These are phyloP conservation scores for Lentinus tigrinus DNA, from an alignment of 768 basidiomycete genomes.

Conservation along the genomic window DNA sequence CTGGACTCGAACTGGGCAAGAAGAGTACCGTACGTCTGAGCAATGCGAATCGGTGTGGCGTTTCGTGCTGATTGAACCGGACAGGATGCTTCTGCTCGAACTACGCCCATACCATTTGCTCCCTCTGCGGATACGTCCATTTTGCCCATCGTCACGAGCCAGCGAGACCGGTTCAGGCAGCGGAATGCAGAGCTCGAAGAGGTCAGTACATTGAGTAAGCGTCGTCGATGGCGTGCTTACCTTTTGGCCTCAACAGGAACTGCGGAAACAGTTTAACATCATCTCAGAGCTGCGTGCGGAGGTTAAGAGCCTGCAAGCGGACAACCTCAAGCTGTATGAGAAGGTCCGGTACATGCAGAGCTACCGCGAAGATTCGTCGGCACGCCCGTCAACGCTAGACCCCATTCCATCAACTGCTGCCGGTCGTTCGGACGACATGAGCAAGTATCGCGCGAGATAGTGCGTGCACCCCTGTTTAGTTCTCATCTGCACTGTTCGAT, in stretches of 20 bases:
- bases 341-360: constrained; percentile 99
- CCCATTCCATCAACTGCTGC: constrained; percentile 53
- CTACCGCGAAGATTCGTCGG: constrained; percentile 73
- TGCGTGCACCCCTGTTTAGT: constrained; percentile 4
- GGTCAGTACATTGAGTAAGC: constrained; percentile 37
- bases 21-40: constrained; percentile 40
- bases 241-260: constrained; percentile 75
- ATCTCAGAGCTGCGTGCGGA: constrained; percentile 94
- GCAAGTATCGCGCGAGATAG: constrained; percentile 87
- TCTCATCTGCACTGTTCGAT: neutral
- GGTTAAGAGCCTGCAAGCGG: constrained; percentile 71
- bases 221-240: too few species aligned
- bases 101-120: constrained; percentile 69
- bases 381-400: constrained; percentile 61
- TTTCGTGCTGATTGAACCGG: neutral
- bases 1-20: constrained; percentile 70
- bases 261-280: constrained; percentile 91
- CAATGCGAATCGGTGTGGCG: neutral
- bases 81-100: constrained; percentile 36
- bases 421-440: constrained; percentile 65
- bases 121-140: constrained; percentile 88
- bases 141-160: constrained; percentile 96
- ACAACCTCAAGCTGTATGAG: constrained; percentile 97
- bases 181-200: constrained; percentile 97
- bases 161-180: constrained; percentile 96